Evolutionary conservation across 495 filamentous ascomycete species (phyloP).

Genomic region (Penicillium longicatenatum): DNA sequence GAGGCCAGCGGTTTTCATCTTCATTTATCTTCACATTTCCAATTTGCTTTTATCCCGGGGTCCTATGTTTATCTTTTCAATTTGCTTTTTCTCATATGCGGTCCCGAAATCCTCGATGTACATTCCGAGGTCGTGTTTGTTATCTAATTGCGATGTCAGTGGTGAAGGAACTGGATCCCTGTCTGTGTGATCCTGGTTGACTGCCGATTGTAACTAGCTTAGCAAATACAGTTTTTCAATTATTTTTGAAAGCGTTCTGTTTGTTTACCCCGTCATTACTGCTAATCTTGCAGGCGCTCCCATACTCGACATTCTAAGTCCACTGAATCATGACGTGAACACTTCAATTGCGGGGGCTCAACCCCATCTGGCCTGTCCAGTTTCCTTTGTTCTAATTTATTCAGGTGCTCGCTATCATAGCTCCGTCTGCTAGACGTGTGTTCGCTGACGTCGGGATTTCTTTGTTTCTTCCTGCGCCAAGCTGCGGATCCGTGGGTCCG

Average conservation of each 20-base stretch:
- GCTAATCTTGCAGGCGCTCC: too few species aligned
- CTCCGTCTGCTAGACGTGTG: neutral
- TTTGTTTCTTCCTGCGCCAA: neutral
- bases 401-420: neutral
- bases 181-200: too few species aligned
- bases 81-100: neutral
- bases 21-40: too few species aligned
- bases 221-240: too few species aligned
- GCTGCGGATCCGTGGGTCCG: neutral
- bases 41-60: too few species aligned
- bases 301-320: neutral
- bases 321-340: neutral
- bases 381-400: neutral
- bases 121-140: too few species aligned
- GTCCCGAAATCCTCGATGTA: too few species aligned
- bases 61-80: neutral
- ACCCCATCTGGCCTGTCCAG: neutral
- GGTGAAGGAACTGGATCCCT: too few species aligned
- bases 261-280: neutral
- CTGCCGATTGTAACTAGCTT: too few species aligned
- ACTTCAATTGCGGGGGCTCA: neutral
- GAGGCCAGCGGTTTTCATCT: too few species aligned
- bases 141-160: too few species aligned
- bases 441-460: neutral
- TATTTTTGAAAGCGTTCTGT: too few species aligned